Base-by-base conservation (phyloP, 2,329 filamentous ascomycete genomes). In the Huntiella bhutanensis region DNA sequence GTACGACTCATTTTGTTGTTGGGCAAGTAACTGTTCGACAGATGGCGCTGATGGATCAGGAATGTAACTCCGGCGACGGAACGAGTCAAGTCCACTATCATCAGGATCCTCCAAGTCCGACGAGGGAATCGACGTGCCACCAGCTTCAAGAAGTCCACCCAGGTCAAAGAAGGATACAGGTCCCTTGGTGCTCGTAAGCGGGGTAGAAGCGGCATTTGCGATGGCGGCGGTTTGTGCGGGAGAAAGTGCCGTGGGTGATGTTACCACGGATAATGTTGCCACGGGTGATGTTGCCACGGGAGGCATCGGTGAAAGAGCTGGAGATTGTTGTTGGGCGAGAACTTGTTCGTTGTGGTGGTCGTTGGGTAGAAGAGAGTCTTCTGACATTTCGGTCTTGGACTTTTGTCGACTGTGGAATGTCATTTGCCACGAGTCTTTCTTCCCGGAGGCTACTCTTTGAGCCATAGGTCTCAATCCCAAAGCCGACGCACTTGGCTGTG, bases 91-190 rank as follows among this genome's bases (percentile, higher is more conserved):
- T 51, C 58, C 40, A 12, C 28, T 42, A 8, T 46, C 39, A 7
- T 49, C 43, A 5, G 43, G 43, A 15, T 38, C 35, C 6, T 41
- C 16, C 22, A 28, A 8, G 12, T 34, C 41, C 3, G 33, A 28
- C 56, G 43, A 55, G 55, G 5, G 53, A 41, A 17, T 28, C 2
- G 17, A 13, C 52, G 19, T 46, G 43, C 1, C 61, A 52, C 69
- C 68, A 13, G 67, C 68, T 4, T 79, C 75, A 0, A 92, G 64
- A 0, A 93, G 63, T 0, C 82, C 83, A 16, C 85, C 85, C 1
- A 86, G 79, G 53, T 94, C 87, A 54, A 88, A 86, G 59, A 94
- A 88, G 0, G 82, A 84, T 4, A 91, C 74, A 41, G 70, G 45
- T 4, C 41, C 44, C 4, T 45, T 47, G 11, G 36, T 22, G 10